Evolutionary conservation across 2,329 filamentous ascomycete genomes (phyloP).

Genomic region (Hypomyces rosellus): DNA sequence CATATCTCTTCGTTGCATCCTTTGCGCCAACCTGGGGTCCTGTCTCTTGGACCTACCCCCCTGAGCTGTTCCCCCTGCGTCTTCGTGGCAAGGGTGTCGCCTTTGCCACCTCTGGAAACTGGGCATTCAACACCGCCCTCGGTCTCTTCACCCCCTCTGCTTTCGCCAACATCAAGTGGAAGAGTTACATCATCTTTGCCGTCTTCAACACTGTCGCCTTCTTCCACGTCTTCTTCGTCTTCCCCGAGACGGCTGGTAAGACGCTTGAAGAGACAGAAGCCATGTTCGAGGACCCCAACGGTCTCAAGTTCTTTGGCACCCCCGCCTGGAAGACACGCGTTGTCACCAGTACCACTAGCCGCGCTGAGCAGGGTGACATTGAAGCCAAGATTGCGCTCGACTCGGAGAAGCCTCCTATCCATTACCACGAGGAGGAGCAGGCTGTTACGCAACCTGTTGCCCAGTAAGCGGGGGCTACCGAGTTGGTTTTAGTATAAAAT

Average conservation of each 20-base stretch:
- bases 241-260: slow-evolving; percentile 51
- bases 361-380: slow-evolving; percentile 22
- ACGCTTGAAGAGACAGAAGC: slow-evolving; percentile 47
- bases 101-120: slow-evolving; percentile 41
- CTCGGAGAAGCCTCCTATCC: slow-evolving; percentile 16
- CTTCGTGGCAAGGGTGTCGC: slow-evolving; percentile 49
- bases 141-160: slow-evolving; percentile 25
- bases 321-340: slow-evolving; percentile 27
- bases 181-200: slow-evolving; percentile 40
- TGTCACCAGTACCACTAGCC: slow-evolving; percentile 14
- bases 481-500: too few relatives aligned
- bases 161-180: slow-evolving; percentile 20
- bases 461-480: too few relatives aligned
- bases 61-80: slow-evolving; percentile 46
- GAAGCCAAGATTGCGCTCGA: slow-evolving; percentile 19
- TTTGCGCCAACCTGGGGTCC: slow-evolving; percentile 43
- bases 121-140: slow-evolving; percentile 31
- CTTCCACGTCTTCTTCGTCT: slow-evolving; percentile 46
- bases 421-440: slow-evolving; percentile 13
- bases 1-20: slow-evolving; percentile 56
- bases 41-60: slow-evolving; percentile 50
- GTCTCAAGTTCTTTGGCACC: slow-evolving; percentile 24
- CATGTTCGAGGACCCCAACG: slow-evolving; percentile 38
- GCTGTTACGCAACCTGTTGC: not conserved
- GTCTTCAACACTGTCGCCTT: slow-evolving; percentile 47